Conservation (phyloP, 441 rosid genomes). For the Viola pubescens region DNA sequence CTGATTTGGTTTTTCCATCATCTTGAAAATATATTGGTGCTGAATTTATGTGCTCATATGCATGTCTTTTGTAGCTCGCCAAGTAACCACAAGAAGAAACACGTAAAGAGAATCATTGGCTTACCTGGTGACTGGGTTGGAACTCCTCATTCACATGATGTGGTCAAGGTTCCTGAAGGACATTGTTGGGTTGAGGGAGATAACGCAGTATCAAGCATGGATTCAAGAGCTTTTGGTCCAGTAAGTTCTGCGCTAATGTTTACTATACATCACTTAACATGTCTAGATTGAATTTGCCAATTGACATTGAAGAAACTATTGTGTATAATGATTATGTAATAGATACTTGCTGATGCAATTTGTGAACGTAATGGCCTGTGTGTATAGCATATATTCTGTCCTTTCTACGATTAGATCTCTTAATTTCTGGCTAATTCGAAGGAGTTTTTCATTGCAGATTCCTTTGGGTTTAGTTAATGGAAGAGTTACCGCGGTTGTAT, state of each 20-base stretch:
- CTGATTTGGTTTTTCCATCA: not conserved
- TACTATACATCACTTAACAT: not conserved
- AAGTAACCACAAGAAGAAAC: conserved; percentile 48
- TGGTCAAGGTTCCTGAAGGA: conserved; percentile 65
- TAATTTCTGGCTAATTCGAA: conserved; percentile 7
- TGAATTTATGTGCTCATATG: not conserved
- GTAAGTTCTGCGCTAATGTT: conserved; percentile 36
- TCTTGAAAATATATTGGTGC: not conserved
- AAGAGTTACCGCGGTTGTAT: conserved; percentile 53
- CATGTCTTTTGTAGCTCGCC: conserved; percentile 55
- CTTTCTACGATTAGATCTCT: too few species aligned
- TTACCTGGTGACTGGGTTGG: conserved; percentile 84
- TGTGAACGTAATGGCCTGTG: not conserved
- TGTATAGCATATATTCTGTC: too few species aligned
- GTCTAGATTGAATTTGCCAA: not conserved
- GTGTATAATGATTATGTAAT: not conserved
- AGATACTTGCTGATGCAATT: not conserved
- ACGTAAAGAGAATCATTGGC: conserved; percentile 75
- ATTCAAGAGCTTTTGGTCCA: conserved; percentile 75
- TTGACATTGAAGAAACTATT: not conserved
- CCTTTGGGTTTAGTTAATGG: conserved; percentile 76
- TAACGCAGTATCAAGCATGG: conserved; percentile 50
- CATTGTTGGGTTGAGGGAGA: conserved; percentile 98
- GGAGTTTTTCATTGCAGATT: conserved; percentile 37
- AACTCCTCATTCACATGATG: conserved; percentile 36